Base-by-base conservation (phyloP, 176 grass and related monocot genomes). In the Eragrostis curvula region DNA sequence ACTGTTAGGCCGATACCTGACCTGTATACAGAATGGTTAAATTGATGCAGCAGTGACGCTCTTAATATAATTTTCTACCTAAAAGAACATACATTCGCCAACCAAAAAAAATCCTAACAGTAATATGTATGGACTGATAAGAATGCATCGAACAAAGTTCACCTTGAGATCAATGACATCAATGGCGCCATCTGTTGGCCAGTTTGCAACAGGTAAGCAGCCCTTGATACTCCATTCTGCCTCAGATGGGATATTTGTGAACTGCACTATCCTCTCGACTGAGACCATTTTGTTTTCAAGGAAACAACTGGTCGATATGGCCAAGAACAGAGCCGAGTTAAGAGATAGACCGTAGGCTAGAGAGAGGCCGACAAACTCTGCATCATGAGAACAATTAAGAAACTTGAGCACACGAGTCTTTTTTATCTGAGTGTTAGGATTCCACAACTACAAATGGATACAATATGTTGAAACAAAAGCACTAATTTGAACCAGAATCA, bases 231-330 rank as follows among this genome's bases (percentile, higher is more conserved):
- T 77, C 95, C 95, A 97, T 57, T 81, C 78, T 9, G 90, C 83
- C 81, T 97, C 95, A 25, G 86, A 91, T 30, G 95, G 78, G 49
- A 97, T 97, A 81, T 78, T 97, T 73, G 86, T 85, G 79, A 97
- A 97, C 30, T 97, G 95, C 70, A 89, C 94, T 85, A 97, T 94
- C 82, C 95, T 91, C 88, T 97, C 95, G 1, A 94, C 95, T 1
- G 95, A 94, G 13, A 97, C 92, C 92, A 94, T 97, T 52, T 79
- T 92, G 74, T 97, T 97, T 69, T 97, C 95, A n/a, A 97, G 87
- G 79, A 91, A 89, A 84, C 92, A 97, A 82, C 95, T 97, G 44
- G 94, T 57, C 92, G 90, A 97, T 80, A 89, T 66, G 57, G 90
- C 74, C 80, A 77, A 97, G 78, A 97, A 97, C 59, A 97, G 24